Base-by-base conservation (phyloP, 2,329 filamentous ascomycete species). In the Penicillium sp. region DNA sequence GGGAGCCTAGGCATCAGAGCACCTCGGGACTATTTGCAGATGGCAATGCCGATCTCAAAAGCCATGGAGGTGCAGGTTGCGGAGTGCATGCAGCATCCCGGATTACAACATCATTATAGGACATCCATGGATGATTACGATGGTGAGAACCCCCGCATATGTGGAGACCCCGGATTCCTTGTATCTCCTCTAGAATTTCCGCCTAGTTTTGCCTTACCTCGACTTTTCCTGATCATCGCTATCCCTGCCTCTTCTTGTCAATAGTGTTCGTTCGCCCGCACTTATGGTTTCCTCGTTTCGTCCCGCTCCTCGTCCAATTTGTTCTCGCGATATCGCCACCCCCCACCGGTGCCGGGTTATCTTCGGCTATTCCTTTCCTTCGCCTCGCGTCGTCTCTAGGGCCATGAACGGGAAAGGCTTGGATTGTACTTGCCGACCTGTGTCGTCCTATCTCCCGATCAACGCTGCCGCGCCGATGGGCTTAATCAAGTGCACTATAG, bases 81-180 rank as follows among this genome's bases (percentile, higher is more conserved):
- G n/a, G n/a, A n/a, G n/a, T n/a, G n/a, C n/a, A n/a, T n/a, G n/a
- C n/a, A n/a, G n/a, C n/a, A n/a, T n/a, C n/a, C n/a, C n/a, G n/a
- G n/a, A n/a, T n/a, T n/a, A n/a, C n/a, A n/a, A n/a, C n/a, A n/a
- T n/a, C n/a, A n/a, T n/a, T n/a, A n/a, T n/a, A n/a, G n/a, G n/a
- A n/a, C n/a, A n/a, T n/a, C n/a, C n/a, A n/a, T n/a, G n/a, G n/a
- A n/a, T n/a, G n/a, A n/a, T n/a, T n/a, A n/a, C n/a, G n/a, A n/a
- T n/a, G n/a, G n/a, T 7, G 2, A 15, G 13, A 17, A 13, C 16
- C 45, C 36, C 50, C 41, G 40, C 48, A 45, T 35, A 44, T 51
- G 48, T 45, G 50, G 45, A 44, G 48, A 43, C 48, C 41, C 48
- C 42, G 37, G 44, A 45, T 43, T 47, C 14, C 15, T n/a, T n/a